These are phyloP conservation scores for Trichoderma sp. DNA, from an alignment of 2,329 filamentous ascomycete genomes.

Conservation along the genomic window DNA sequence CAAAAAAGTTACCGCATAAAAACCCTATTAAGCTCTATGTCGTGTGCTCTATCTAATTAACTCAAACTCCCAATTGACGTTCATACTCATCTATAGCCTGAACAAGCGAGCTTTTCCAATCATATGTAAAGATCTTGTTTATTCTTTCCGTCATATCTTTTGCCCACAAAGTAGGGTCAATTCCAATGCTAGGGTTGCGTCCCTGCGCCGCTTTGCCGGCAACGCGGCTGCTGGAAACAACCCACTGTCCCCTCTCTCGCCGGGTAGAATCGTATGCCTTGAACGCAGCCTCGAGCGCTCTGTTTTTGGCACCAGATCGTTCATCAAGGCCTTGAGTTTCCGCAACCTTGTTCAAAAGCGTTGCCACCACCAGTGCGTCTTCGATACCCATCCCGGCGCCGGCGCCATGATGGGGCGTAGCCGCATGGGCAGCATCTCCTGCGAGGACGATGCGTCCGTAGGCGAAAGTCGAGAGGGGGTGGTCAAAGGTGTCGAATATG, in stretches of 20 bases:
- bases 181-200: background rate
- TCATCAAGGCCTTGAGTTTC: background rate
- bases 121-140: background rate
- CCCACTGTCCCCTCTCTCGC: slow-evolving; percentile 27
- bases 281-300: slow-evolving; percentile 8
- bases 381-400: slow-evolving; percentile 38
- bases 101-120: background rate
- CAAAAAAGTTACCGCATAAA: background rate
- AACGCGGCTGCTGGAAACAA: slow-evolving; percentile 29
- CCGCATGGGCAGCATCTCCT: slow-evolving; percentile 37
- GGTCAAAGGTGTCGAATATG: slow-evolving; percentile 29
- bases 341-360: background rate
- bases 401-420: slow-evolving; percentile 36
- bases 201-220: background rate
- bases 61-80: background rate
- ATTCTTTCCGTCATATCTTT: background rate
- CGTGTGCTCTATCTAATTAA: background rate
- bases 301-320: background rate
- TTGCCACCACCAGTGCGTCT: slow-evolving; percentile 31
- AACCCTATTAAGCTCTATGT: background rate
- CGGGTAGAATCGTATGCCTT: slow-evolving; percentile 23
- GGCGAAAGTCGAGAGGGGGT: slow-evolving; percentile 28
- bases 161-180: background rate
- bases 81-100: slow-evolving; percentile 3
- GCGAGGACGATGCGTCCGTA: slow-evolving; percentile 32